phyloP scores from a whole-genome alignment of 768 basidiomycete genomes.

The Pleurotus ostreatus region DNA sequence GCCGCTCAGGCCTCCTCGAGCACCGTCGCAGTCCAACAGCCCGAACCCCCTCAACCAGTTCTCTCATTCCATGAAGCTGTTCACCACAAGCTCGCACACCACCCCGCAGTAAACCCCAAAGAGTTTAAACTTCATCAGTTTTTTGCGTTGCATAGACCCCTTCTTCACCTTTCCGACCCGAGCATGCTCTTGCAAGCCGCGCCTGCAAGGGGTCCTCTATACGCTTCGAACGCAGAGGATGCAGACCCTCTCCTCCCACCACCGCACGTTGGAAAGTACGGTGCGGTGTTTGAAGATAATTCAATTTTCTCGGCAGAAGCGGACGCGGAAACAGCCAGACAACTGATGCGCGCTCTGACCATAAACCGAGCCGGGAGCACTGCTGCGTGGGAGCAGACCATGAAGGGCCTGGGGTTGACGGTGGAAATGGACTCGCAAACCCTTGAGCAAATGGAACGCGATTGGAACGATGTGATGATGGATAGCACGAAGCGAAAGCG shows the following conservation, averaged over 20 bases:
- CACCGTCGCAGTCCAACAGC: conserved; percentile 11
- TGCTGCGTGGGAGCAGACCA: conserved; percentile 63
- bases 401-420: conserved; percentile 62
- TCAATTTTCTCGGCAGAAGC: conserved; percentile 58
- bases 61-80: conserved; percentile 13
- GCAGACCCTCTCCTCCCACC: not conserved
- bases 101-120: conserved; percentile 57
- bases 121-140: conserved; percentile 83
- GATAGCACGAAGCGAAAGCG: conserved; percentile 85
- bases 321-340: conserved; percentile 76
- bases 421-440: conserved; percentile 45
- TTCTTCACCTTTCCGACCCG: conserved; percentile 66
- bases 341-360: conserved; percentile 72
- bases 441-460: conserved; percentile 50
- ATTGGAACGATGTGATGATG: conserved; percentile 63
- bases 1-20: conserved; percentile 16
- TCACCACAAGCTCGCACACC: conserved; percentile 23
- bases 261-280: conserved; percentile 16
- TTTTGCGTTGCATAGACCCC: conserved; percentile 77
- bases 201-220: conserved; percentile 14
- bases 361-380: conserved; percentile 60
- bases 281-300: conserved; percentile 33
- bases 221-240: conserved; percentile 18
- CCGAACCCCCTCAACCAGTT: conserved; percentile 13
- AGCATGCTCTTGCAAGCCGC: conserved; percentile 35